Conservation (phyloP, 306 rosid species). For the Inga leiocalycina region DNA sequence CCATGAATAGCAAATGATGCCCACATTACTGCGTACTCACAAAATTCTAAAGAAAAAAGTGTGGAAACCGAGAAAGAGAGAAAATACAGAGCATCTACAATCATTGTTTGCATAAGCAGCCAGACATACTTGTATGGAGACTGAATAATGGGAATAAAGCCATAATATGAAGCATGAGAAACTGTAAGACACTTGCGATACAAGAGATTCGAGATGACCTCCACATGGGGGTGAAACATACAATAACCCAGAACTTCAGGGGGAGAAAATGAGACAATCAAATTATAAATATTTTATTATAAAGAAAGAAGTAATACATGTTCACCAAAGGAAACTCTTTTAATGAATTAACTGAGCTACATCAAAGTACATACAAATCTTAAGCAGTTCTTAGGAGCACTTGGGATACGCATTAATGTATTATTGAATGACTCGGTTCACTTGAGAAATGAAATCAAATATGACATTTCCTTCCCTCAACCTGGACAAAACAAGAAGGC, state of each 20-base stretch:
- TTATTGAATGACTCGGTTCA: too few relatives aligned
- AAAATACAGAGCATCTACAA: background rate
- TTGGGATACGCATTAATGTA: too few relatives aligned
- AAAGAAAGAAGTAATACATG: too few relatives aligned
- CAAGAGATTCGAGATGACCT: slow-evolving; percentile 36
- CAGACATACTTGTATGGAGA: background rate
- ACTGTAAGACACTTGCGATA: slow-evolving; percentile 35
- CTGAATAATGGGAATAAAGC: background rate
- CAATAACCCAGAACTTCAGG: background rate
- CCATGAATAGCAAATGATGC: background rate
- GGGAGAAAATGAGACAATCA: background rate
- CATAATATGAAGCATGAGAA: background rate
- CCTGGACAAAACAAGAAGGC: background rate
- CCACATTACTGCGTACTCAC: background rate
- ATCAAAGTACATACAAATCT: too few relatives aligned
- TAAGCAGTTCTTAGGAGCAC: too few relatives aligned
- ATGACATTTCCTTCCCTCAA: too few relatives aligned
- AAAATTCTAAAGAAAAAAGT: background rate
- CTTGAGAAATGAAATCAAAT: too few relatives aligned
- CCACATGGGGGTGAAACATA: slow-evolving; percentile 27
- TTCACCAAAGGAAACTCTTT: too few relatives aligned
- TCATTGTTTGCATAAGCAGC: background rate
- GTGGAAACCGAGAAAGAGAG: background rate
- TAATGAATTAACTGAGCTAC: too few relatives aligned
- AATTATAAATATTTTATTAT: too few relatives aligned